Evolutionary conservation across 2,329 filamentous ascomycete genomes (phyloP), one percentile per base, ranked within the genome.

Genomic region (Colletotrichum karsti): DNA sequence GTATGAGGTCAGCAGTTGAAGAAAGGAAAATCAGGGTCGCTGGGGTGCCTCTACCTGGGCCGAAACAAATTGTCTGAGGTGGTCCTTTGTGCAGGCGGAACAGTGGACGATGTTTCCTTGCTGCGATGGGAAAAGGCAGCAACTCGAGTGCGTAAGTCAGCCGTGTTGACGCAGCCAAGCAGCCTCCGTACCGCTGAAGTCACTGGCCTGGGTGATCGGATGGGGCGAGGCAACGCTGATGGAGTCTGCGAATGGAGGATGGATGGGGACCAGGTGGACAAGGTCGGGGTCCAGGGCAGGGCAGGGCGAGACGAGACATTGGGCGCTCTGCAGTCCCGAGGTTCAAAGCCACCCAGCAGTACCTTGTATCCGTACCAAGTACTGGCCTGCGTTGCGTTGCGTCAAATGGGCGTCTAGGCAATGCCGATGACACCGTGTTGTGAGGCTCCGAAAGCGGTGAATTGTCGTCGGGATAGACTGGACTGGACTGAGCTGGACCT

Each of bases 401-500:
- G 63, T 56, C 66, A 50, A 67, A 69, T 62, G 55, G 50, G 33
- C 41, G 33, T 33, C 41, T 37, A 51, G 48, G 20, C 50, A 62
- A 67, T 62, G 55, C 41, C 63, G 35, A 67, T 62, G 66, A 69
- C 66, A 57, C 54, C 33, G 55, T 28, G 41, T 41, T 56, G 63
- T 48, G 28, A 69, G 55, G 66, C 66, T 62, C 62, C 56, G 66
- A 67, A 69, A 69, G 51, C 66, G 66, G 66, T 50, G 28, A 37
- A 39, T 30, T 26, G 26, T 39, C 54, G 44, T 41, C 39, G 54
- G 20, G 39, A 46, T 46, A 28, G 63, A 51, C 26, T 48, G 48
- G 7, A 50, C 63, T 58, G 60, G 64, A 46, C 30, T 50, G 53
- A 39, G 54, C 53, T 65, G 46, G 44, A 24, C 53, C 46, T 42